Base-by-base conservation (phyloP, 768 basidiomycete species). In the Suillus subalutaceus region DNA sequence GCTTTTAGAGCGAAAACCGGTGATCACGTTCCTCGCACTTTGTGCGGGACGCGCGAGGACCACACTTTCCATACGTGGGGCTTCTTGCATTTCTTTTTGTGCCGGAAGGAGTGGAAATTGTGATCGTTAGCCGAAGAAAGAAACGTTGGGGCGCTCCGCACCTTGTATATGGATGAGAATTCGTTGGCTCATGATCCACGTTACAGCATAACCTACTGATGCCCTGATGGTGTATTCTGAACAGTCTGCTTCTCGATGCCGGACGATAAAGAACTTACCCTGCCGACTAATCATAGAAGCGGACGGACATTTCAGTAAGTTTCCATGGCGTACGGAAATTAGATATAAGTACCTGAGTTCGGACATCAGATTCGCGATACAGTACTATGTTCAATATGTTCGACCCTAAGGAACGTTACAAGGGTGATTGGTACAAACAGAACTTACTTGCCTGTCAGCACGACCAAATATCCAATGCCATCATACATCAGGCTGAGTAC, bases 401-500 rank as follows among this genome's bases (percentile, higher is more conserved):
- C 72, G 79, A 78, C 12, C 76, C 86, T 87, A 3, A 20, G 18
- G 16, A 8, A 44, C 37, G 7, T 38, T 40, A 23, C 40, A 32
- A 46, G 16, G 53, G 59, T 18, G 64, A 38, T 40, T 18, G 46
- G 40, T 35, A 12, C 12, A 30, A 41, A 30, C 20, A 20, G 18
- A 62, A 23, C 8, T 23, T 46, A 43, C 73, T 26, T 68, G 85
- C 86, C 79, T 32, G 88, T 87, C 55, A 91, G 75, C 4, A 79
- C 79, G 35, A 88, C 68, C 65, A 90, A 86, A 72, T 89, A 91
- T 30, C 85, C 83, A 30, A 91, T 75, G 32, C 90, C 90, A 68
- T 91, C 88, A 64, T 86, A 87, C 4, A 91, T 77, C 85, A 90
- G 87, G 76, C 88, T 90, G 67, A 5, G 43, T n/a, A n/a, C 67